phyloP scores from a whole-genome alignment of 768 basidiomycete genomes.

The Boletales sp. region DNA sequence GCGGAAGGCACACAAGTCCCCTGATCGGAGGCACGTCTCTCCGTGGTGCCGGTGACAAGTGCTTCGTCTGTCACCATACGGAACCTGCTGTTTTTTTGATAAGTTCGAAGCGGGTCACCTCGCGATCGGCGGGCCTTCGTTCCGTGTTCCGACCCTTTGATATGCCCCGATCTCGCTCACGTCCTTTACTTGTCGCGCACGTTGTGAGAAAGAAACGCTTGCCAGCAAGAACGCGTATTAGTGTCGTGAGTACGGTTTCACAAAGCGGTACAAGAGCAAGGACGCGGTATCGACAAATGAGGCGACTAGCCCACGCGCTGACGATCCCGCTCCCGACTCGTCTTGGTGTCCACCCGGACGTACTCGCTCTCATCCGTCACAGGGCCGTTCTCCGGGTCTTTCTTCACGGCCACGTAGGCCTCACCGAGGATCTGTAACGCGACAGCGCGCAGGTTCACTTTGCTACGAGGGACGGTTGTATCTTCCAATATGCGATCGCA shows the following conservation, averaged over 20 bases:
- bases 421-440: conserved; percentile 84
- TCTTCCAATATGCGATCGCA: conserved; percentile 79
- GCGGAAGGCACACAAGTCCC: not conserved
- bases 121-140: too few relatives aligned
- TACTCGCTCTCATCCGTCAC: conserved; percentile 68
- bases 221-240: not conserved
- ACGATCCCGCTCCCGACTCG: conserved; percentile 47
- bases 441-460: conserved; percentile 70
- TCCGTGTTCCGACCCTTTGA: too few relatives aligned
- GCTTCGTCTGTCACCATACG: too few relatives aligned
- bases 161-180: too few relatives aligned
- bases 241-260: conserved; percentile 3
- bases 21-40: not conserved
- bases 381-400: conserved; percentile 42
- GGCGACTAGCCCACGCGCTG: conserved; percentile 18
- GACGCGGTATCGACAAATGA: not conserved
- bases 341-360: conserved; percentile 75
- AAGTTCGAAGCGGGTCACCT: too few relatives aligned
- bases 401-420: conserved; percentile 67
- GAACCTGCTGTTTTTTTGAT: not conserved
- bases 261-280: conserved; percentile 5
- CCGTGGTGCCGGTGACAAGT: too few relatives aligned
- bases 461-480: conserved; percentile 45
- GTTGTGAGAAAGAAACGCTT: not conserved
- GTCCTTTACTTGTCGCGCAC: not conserved